Evolutionary conservation across 2,329 filamentous ascomycete species (phyloP), one percentile per base, ranked within the genome.

Genomic region (Camillea tinctor): DNA sequence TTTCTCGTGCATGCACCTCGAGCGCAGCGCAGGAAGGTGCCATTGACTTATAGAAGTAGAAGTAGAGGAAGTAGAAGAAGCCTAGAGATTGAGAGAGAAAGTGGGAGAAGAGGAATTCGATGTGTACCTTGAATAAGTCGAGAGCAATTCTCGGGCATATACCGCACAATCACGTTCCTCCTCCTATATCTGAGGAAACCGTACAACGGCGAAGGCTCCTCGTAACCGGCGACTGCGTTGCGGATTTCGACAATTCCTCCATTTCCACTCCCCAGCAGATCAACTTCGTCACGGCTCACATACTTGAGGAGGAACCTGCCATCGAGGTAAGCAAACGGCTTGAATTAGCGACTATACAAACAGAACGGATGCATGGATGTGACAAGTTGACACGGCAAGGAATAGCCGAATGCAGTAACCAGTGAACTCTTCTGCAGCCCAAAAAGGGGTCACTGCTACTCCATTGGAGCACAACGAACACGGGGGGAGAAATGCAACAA

Each of bases 241-340:
- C 93, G 89, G 65, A 95, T 87, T 74, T 98, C 95, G 62, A 87
- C 84, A 60, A 97, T 88, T 64, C 95, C 94, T 66, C 91, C 91
- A 66, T 82, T 89, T 54, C 95, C 95, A 67, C 85, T 86, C 61
- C 83, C 86, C 60, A 95, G 81, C 59, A 99, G 77, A 66, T 91
- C 88, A 62, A 99, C 84, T 68, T 94, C 91, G 80, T 99, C 95
- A 75, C 95, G 89, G 63, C 89, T 89, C 64, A 86, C 83, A 78
- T 99, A 99, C 74, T 94, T 93, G 69, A 99, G 87, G 64, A 98
- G 86, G 72, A 99, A 95, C 95, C 95, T 98, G 72, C 26, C 22
- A 60, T 44, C 23, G n/a, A n/a, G n/a, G n/a, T n/a, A n/a, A n/a
- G n/a, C n/a, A 52, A 56, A 57, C 24, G 22, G 51, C 51, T 64